Conservation (phyloP, 2,329 filamentous ascomycete species). For the Cordyceps farinosa region DNA sequence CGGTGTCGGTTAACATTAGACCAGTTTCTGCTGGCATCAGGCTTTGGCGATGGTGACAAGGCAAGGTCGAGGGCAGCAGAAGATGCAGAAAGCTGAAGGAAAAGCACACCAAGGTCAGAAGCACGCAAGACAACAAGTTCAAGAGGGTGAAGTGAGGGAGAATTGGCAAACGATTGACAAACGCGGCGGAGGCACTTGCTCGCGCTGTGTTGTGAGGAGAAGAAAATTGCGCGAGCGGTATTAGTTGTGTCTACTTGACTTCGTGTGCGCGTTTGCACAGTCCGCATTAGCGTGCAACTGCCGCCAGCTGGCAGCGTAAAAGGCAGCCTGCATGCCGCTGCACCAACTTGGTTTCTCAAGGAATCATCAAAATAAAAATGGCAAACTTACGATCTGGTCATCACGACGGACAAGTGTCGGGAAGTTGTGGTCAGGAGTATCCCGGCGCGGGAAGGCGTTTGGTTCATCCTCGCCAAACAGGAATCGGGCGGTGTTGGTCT, state of each 20-base stretch:
- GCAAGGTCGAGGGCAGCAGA: slow-evolving; percentile 79
- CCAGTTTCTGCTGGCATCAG: slow-evolving; percentile 60
- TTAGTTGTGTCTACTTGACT: background rate
- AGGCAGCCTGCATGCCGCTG: background rate
- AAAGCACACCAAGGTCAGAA: slow-evolving; percentile 33
- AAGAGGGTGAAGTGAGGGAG: slow-evolving; percentile 17
- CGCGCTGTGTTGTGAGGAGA: background rate
- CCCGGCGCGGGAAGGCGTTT: slow-evolving; percentile 44
- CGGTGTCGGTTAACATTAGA: slow-evolving; percentile 63
- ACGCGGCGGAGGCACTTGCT: background rate
- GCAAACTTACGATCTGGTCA: slow-evolving; percentile 49
- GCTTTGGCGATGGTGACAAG: slow-evolving; percentile 61
- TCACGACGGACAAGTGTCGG: slow-evolving; percentile 73
- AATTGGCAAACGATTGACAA: background rate
- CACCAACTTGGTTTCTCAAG: background rate
- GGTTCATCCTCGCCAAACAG: slow-evolving; percentile 77
- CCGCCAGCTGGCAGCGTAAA: slow-evolving; percentile 12
- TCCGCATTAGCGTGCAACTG: slow-evolving; percentile 3
- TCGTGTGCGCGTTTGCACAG: slow-evolving; percentile 1
- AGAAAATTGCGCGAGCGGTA: background rate
- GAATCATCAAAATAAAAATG: slow-evolving; percentile 12
- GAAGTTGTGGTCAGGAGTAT: slow-evolving; percentile 77
- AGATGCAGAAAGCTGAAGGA: slow-evolving; percentile 69
- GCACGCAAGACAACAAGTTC: slow-evolving; percentile 23
- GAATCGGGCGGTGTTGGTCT: slow-evolving; percentile 81